Base-by-base conservation (phyloP, 371 early-diverging fungal genomes). In the Mucor plumbeus region DNA sequence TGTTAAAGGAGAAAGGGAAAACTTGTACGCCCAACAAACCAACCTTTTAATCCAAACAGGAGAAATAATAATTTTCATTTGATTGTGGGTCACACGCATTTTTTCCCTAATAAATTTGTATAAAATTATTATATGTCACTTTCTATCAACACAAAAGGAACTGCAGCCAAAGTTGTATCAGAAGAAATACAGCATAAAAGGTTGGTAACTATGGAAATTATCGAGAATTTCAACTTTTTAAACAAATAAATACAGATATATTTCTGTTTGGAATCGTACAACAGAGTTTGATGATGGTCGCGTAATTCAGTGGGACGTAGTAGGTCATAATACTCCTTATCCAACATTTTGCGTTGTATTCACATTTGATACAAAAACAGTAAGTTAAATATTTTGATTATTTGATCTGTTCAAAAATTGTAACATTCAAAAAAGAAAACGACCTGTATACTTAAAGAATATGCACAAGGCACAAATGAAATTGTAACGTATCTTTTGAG, bases 391-490 rank as follows among this genome's bases (percentile, higher is more conserved):
- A 43, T 7, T 17, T 44, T 15, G 17, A 50, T 50, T 19, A 21
- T 34, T 47, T 26, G 26, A 26, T 26, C 26, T 26, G 26, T 26
- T 26, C 3, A 26, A 26, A 1, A 26, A 26, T 26, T 26, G 26
- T 26, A 26, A 26, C 26, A 26, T 26, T 26, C 26, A 26, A 26
- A 26, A 21, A 50, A 87, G 85, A 81, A 85, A 80, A 85, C 86
- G 3, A 85, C 87, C 0, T 77, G 80, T 54, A 69, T 90, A 41
- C 62, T 90, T 9, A 80, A 84, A 58, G 89, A 89, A 67, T 90
- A 80, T 70, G 77, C 77, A 26, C 91, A 89, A 76, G 91, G 91
- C 36, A 81, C 88, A 19, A 88, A 89, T 65, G 86, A 86, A 65
- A 68, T 87, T 61, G 85, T 87, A 78, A 65, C 68, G 17, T 17